Evolutionary conservation across 371 early-diverging fungal genomes (phyloP), one percentile per base, ranked within the genome.

Genomic region (Mucor circinelloides): DNA sequence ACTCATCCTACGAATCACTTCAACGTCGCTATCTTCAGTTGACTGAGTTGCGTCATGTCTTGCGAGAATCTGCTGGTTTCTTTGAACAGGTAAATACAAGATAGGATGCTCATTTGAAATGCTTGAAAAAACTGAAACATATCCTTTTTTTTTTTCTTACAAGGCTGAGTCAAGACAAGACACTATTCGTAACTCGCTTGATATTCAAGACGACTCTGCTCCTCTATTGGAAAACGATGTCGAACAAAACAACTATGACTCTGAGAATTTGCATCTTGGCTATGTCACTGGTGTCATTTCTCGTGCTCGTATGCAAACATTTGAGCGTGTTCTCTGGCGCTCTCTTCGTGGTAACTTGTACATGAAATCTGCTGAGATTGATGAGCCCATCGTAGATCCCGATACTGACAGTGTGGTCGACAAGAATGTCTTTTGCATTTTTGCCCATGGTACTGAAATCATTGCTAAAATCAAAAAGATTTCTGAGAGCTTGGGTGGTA

Each of bases 301-400:
- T 1, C 90, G 97, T 66, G 70, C 72, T 32, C 89, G 91, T 60
- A 91, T 97, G 80, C 87, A 86, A 31, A 94, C 92, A 12, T 96
- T 99, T 74, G 97, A 99, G 80, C 91, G 97, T 68, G 93, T 99
- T 62, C 89, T 99, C 34, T 98, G 97, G 95, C 92, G 98, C 54
- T 93, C 95, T 17, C 90, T 99, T 69, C 95, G 99, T 68, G 99
- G 99, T 58, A 98, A 99, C 80, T 82, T 99, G 71, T 97, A 91
- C 85, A 93, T 99, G 88, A 97, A 96, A 81, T 88, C 92, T 46
- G 95, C 95, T 9, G 98, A 97, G 72, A 96, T 97, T 67, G 94
- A 93, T 60, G 98, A 97, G 68, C 87, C 89, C 9, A 93, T 97
- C 67, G 80, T 87, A 23, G 97, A 97, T 70, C 95, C 96, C n/a